Conservation (phyloP, 768 basidiomycete species). For the Pholiota molesta region DNA sequence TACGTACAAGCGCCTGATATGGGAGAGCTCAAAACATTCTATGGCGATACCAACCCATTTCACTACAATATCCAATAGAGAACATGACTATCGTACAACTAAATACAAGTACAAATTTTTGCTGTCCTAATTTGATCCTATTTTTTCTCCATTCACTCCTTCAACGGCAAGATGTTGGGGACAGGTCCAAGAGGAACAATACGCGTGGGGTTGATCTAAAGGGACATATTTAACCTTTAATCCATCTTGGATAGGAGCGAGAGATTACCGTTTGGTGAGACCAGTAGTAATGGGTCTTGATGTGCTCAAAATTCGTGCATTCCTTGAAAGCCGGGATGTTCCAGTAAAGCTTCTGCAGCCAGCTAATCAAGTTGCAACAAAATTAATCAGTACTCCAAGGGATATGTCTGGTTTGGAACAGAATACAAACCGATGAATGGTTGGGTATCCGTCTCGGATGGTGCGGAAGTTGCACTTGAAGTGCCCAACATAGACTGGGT, state of each 20-base stretch:
- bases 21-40: too few relatives aligned
- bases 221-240: not conserved
- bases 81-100: too few relatives aligned
- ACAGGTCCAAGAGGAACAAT: conserved; percentile 78
- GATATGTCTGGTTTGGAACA: not conserved
- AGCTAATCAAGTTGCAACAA: conserved; percentile 40
- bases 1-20: too few relatives aligned
- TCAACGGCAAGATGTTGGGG: conserved; percentile 68
- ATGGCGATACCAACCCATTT: too few relatives aligned
- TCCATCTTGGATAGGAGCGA: not conserved
- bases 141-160: not conserved
- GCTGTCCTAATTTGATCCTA: too few relatives aligned
- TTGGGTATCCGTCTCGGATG: conserved; percentile 87
- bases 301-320: conserved; percentile 88
- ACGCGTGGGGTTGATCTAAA: conserved; percentile 76
- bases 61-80: too few relatives aligned
- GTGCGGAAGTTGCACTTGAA: conserved; percentile 93
- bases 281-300: conserved; percentile 79
- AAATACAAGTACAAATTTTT: too few relatives aligned
- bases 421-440: conserved; percentile 60
- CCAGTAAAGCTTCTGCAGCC: conserved; percentile 93
- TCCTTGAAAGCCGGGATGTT: conserved; percentile 84
- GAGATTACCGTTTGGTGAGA: conserved; percentile 48
- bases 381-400: not conserved
- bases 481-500: conserved; percentile 86